phyloP scores from a whole-genome alignment of 2,329 filamentous ascomycete genomes.

The Fusarium sp. region DNA sequence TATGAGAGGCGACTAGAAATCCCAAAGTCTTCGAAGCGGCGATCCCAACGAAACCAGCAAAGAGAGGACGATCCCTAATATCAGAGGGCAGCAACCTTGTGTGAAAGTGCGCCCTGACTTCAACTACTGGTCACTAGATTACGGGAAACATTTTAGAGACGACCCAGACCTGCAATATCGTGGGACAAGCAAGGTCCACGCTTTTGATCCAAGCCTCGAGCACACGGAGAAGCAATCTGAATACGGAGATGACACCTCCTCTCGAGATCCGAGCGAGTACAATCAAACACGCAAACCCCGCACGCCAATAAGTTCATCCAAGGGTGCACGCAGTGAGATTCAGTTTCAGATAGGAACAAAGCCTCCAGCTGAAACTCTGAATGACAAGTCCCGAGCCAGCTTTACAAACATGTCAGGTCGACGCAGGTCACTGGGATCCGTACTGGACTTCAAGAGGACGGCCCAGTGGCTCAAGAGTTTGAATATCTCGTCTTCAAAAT shows the following conservation, averaged over 20 bases:
- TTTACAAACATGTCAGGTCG: slow-evolving; percentile 26
- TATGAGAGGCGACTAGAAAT: slow-evolving; percentile 31
- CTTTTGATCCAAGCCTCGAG: slow-evolving; percentile 22
- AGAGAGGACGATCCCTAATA: slow-evolving; percentile 21
- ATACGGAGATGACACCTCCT: background rate
- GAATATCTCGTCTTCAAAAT: slow-evolving; percentile 42
- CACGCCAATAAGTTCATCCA: background rate
- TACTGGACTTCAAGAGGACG: slow-evolving; percentile 50
- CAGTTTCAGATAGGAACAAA: slow-evolving; percentile 13
- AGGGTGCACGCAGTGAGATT: background rate
- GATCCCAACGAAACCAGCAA: slow-evolving; percentile 21
- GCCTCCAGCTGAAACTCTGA: background rate
- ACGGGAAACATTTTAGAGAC: background rate
- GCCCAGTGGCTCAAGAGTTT: slow-evolving; percentile 50
- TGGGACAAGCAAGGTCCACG: slow-evolving; percentile 30
- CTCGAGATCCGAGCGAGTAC: background rate
- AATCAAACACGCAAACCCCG: background rate
- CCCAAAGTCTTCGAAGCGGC: slow-evolving; percentile 25
- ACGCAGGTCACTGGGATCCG: slow-evolving; percentile 43
- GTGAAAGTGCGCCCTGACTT: slow-evolving; percentile 45
- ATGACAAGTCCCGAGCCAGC: background rate
- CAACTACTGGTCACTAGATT: slow-evolving; percentile 23
- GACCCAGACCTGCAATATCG: background rate
- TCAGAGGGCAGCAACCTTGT: slow-evolving; percentile 36
- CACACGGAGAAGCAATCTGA: background rate